These are phyloP conservation scores for Sphaerostilbella broomeana DNA, from an alignment of 2,329 filamentous ascomycete species.

Conservation along the genomic window DNA sequence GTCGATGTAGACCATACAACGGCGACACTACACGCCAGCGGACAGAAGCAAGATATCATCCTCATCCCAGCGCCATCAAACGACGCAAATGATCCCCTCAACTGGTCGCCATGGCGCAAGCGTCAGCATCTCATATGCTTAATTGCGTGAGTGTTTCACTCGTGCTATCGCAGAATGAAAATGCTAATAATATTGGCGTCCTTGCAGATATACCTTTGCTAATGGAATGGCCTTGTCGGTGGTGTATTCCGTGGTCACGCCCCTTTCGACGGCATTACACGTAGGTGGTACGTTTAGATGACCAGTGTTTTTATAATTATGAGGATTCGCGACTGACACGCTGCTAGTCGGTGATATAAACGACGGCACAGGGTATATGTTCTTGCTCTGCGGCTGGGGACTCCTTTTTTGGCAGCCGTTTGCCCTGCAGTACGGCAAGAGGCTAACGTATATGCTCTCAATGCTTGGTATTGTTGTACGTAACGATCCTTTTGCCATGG, in stretches of 20 bases:
- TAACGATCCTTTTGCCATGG: slow-evolving; percentile 13
- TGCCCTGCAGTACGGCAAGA: slow-evolving; percentile 39
- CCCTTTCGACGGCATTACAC: slow-evolving; percentile 26
- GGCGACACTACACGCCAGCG: slow-evolving; percentile 26
- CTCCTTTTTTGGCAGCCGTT: slow-evolving; percentile 43
- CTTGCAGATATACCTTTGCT: slow-evolving; percentile 30
- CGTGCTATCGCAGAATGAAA: not conserved
- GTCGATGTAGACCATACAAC: slow-evolving; percentile 32
- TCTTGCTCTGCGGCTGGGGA: slow-evolving; percentile 39
- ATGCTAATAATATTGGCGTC: not conserved
- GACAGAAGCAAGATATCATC: slow-evolving; percentile 37
- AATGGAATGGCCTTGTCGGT: slow-evolving; percentile 34
- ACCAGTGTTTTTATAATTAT: no score
- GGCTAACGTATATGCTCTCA: slow-evolving; percentile 33
- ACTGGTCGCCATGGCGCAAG: slow-evolving; percentile 34
- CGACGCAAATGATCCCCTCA: slow-evolving; percentile 48
- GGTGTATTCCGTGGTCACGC: slow-evolving; percentile 34
- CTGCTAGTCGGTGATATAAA: slow-evolving; percentile 27
- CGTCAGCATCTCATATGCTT: slow-evolving; percentile 22
- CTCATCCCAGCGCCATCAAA: slow-evolving; percentile 43
- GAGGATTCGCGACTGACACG: no score
- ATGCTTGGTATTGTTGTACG: slow-evolving; percentile 21
- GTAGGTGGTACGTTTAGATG: slow-evolving; percentile 18
- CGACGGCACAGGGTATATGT: slow-evolving; percentile 36
- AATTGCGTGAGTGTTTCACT: slow-evolving; percentile 21